Evolutionary conservation across 2,329 filamentous ascomycete genomes (phyloP), one percentile per base, ranked within the genome.

Genomic region (Phialophora tarda): DNA sequence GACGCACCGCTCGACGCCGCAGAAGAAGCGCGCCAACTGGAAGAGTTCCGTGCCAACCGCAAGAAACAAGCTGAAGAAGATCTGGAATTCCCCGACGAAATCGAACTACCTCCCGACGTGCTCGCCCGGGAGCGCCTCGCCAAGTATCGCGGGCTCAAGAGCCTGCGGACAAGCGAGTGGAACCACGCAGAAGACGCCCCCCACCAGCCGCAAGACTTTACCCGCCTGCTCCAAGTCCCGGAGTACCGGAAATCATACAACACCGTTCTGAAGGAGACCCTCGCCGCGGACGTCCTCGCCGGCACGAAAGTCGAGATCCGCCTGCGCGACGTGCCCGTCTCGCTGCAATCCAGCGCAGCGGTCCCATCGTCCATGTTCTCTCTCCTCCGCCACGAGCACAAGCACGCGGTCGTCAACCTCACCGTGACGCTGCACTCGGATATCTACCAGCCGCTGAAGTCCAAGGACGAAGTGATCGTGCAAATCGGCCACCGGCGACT

Each of bases 81-180:
- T 77, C 86, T 91, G 62, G 94, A 98, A 77, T 99, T 98, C 78
- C 95, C 95, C 0, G 95, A 99, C 71, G 95, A 99, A 78, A 95
- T 99, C 65, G 96, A 99, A 78, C 83, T 99, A 61, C 92, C 91
- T 71, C 95, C 96, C 0, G 86, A 94, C 61, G 92, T 96, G 3
- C 84, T 92, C 53, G 95, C 95, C 0, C 84, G 92, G 59, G 95
- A 99, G 79, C 86, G 95, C 53, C 82, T 99, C 62, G 87, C 90
- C 8, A 87, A 91, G 66, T 99, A 97, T 79, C 86, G 95, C 75
- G 95, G 95, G 50, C 80, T 99, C 71, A 99, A 98, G 84, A 97
- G 91, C 76, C 79, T 98, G 67, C 89, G 92, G 71, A 91, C 91
- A 12, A 97, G 92, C 74, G 84, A 85, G 10, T 99, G 95, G 95